Evolutionary conservation across 2,329 filamentous ascomycete species (phyloP), one percentile per base, ranked within the genome.

Genomic region (Sphaerostilbella broomeana): DNA sequence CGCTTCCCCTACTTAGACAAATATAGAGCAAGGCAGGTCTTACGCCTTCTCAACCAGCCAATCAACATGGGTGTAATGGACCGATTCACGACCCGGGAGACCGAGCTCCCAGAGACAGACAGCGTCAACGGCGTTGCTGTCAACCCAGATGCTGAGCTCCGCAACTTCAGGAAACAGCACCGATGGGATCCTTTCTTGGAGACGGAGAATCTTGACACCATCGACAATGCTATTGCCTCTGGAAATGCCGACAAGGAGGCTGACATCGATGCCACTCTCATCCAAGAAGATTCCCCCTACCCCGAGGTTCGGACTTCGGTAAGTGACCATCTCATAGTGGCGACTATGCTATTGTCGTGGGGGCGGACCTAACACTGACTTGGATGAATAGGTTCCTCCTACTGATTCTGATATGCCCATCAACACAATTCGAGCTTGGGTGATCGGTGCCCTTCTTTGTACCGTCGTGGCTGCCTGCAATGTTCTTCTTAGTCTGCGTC

Each of bases 371-470:
- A 6, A 21, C n/a, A n/a, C 31, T 34, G 18, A 34, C 31, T 22
- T 22, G 18, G 11, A 20, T 17, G 18, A 7, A 21, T 18, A 44
- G 42, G 42, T 44, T 13, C 50, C 47, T 6, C 52, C 62, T n/a
- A 72, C 70, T 42, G 62, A 68, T 40, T 72, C 39, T 17, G 70
- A 73, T n/a, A 52, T 71, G 6, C 65, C 70, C 11, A 61, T 65
- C 36, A 73, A 72, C 53, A 79, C 76, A 3, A 66, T 79, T 42
- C 74, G 76, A 15, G 72, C 73, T 17, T 79, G 76, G 75, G 49
- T 57, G 4, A 70, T 80, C 38, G 76, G 75, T 21, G 46, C 75
- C 35, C 4, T 79, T 27, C 63, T 78, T 39, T 72, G 73, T 43
- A 79, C 75, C 0, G 54, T 75, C 34, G 72, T 73, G 20, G 73